Evolutionary conservation across 176 grass and related monocot species (phyloP), one percentile per base, ranked within the genome.

Genomic region (Hsuehochloa calcarea): DNA sequence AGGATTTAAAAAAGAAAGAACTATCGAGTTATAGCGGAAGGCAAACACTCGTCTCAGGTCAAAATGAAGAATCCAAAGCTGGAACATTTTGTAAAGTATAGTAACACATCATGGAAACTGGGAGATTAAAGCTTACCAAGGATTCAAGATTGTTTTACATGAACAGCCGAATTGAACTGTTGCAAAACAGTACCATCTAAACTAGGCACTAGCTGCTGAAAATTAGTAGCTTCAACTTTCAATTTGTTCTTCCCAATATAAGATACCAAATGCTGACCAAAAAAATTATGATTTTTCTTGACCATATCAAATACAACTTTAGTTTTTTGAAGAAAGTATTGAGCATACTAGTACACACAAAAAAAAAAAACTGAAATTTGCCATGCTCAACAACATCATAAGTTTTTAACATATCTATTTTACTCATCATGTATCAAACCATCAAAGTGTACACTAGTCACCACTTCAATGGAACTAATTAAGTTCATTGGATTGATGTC

Each of bases 61-160:
- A 78, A 68, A 50, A 63, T 58, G 69, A 81, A 65, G 47, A 65
- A 8, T 15, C 72, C 51, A 83, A 88, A 62, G 61, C 17, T 19
- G 26, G 22, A 83, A 16, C 3, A 72, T 72, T 40, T 55, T 64
- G 34, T 64, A 19, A 25, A 78, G 23, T 84, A 56, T 55, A 55
- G 65, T 45, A 52, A 73, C 2, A n/a, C 38, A 43, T 64, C 17
- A 52, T 14, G 20, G 38, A 41, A 87, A 38, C 70, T 46, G 39
- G 49, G 78, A 75, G 38, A 74, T 72, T 80, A 43, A 15, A 79
- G 63, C 20, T 45, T 70, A 65, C 9, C 59, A 46, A 80, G 65
- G 40, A 60, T 69, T 64, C 40, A 84, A 77, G 47, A 17, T 78
- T 70, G 37, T 1, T 66, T 85, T 27, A 56, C 44, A 68, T 68